phyloP scores from a whole-genome alignment of 768 basidiomycete genomes.

The Mycena maculata region DNA sequence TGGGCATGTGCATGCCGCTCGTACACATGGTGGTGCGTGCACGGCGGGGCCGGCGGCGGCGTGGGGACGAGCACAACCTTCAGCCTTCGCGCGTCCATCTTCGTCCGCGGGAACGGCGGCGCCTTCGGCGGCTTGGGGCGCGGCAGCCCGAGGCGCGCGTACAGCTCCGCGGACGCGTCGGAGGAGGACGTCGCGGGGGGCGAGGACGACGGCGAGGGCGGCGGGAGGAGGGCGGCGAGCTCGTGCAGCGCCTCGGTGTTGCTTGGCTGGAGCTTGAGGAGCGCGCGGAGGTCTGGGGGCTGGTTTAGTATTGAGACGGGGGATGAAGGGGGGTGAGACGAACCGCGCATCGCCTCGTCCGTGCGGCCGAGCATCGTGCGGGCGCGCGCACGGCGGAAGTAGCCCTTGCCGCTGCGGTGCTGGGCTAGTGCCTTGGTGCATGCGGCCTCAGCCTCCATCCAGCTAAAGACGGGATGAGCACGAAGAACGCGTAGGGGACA shows the following conservation, averaged over 20 bases:
- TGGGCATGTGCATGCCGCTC: conserved; percentile 3
- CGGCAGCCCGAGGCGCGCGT: conserved; percentile 50
- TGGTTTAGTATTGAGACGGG: not conserved
- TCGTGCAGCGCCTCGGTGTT: conserved; percentile 73
- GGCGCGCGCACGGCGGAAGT: conserved; percentile 77
- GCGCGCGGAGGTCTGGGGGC: conserved; percentile 66
- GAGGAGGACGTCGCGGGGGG: conserved; percentile 24
- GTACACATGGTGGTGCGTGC: conserved; percentile 23
- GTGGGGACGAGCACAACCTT: conserved; percentile 62
- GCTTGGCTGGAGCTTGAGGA: conserved; percentile 70
- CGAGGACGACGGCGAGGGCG: conserved; percentile 18
- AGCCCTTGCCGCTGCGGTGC: conserved; percentile 75
- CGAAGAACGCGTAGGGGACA: conserved; percentile 15
- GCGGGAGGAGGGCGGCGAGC: conserved; percentile 55
- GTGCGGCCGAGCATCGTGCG: conserved; percentile 66
- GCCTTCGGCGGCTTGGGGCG: conserved; percentile 57
- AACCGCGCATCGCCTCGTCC: conserved; percentile 73
- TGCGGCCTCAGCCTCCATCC: conserved; percentile 78
- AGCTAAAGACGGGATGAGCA: conserved; percentile 53
- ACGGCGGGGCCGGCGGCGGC: conserved; percentile 40
- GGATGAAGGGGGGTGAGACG: not conserved
- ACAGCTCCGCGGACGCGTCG: conserved; percentile 29
- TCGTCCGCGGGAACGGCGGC: conserved; percentile 64
- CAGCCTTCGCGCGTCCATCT: conserved; percentile 63
- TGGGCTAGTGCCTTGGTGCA: conserved; percentile 74